Percentiles rank a stretch among this genome's conserved stretches.
Evolutionary conservation across 2,329 filamentous ascomycete species (phyloP).

Genomic region (Magnaporthiopsis rhizophila): DNA sequence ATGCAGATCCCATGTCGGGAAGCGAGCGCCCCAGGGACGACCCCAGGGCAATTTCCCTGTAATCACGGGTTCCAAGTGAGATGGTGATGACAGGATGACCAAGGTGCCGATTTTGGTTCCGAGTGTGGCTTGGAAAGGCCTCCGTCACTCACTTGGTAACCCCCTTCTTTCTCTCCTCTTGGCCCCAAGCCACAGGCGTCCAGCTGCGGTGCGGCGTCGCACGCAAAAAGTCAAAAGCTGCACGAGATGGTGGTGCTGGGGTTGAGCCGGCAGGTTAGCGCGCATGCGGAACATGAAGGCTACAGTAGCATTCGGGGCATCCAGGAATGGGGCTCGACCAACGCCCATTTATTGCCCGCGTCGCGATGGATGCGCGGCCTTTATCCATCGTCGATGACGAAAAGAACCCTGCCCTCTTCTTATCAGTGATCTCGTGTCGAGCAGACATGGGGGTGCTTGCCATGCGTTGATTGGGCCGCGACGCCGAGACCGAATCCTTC

Average conservation of each 20-base stretch:
- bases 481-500: background rate
- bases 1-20: background rate
- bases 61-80: no score
- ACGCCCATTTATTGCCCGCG: background rate
- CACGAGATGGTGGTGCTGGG: background rate
- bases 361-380: background rate
- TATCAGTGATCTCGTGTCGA: background rate
- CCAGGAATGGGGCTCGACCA: background rate
- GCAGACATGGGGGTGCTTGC: background rate
- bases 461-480: background rate
- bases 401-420: background rate
- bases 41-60: background rate
- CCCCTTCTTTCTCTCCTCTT: background rate
- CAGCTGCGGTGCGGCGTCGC: background rate
- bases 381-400: background rate
- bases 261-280: background rate
- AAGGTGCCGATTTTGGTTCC: background rate
- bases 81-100: no score
- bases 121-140: background rate
- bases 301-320: background rate
- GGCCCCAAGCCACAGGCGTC: background rate
- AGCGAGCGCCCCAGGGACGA: background rate
- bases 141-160: no score
- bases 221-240: background rate
- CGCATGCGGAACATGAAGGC: no score